phyloP scores from a whole-genome alignment of 1,284 basidiomycete genomes.

The Xerocomus amazonicus region DNA sequence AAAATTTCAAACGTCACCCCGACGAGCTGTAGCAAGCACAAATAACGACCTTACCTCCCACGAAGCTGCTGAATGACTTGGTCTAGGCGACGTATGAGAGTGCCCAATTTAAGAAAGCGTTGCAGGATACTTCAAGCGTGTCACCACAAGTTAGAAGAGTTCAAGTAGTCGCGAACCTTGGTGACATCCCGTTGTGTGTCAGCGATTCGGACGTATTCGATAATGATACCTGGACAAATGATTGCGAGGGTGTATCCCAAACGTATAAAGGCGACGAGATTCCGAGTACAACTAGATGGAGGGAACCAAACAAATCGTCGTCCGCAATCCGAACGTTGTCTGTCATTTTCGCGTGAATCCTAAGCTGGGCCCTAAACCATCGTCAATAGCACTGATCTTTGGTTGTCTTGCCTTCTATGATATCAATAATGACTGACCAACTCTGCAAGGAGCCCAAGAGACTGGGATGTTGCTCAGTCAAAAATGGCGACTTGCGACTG shows the following conservation, averaged over 20 bases:
- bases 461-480: constrained; percentile 58
- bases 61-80: constrained; percentile 42
- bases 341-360: constrained; percentile 36
- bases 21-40: background rate
- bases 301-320: constrained; percentile 45
- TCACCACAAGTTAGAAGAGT: background rate
- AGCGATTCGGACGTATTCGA: constrained; percentile 37
- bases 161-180: constrained; percentile 41
- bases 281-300: constrained; percentile 57
- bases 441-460: constrained; percentile 52
- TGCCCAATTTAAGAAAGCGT: constrained; percentile 62
- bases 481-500: constrained; percentile 45
- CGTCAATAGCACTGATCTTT: constrained; percentile 6
- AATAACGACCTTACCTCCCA: constrained; percentile 37
- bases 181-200: constrained; percentile 50
- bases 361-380: constrained; percentile 39
- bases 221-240: constrained; percentile 42
- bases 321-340: constrained; percentile 43
- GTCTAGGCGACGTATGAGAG: constrained; percentile 62
- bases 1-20: constrained; percentile 6
- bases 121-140: constrained; percentile 45
- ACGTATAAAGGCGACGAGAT: constrained; percentile 59
- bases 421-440: constrained; percentile 42
- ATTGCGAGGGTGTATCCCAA: constrained; percentile 54
- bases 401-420: background rate